A percentile compares a stretch with the other conserved stretches of the same genome.
phyloP scores from a whole-genome alignment of 2,329 filamentous ascomycete genomes.

The Pseudodiploospora longispora region DNA sequence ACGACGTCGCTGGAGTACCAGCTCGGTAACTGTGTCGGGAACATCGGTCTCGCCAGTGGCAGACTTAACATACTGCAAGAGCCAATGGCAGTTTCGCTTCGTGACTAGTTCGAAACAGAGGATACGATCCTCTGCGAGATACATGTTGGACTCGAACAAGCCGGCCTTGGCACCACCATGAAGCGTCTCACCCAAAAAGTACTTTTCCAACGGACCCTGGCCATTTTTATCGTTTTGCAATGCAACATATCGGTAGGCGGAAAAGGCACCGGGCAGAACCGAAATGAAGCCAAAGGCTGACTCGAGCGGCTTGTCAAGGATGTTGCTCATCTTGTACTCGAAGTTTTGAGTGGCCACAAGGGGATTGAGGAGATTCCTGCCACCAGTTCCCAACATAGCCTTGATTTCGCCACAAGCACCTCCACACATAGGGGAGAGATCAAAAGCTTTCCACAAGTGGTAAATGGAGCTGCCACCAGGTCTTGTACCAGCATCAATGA shows the following conservation, averaged over 20 bases:
- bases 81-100: slow-evolving; percentile 96
- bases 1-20: slow-evolving; percentile 89
- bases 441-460: slow-evolving; percentile 97
- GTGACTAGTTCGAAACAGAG: slow-evolving; percentile 97
- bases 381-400: slow-evolving; percentile 80
- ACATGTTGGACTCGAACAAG: slow-evolving; percentile 99
- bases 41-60: slow-evolving; percentile 96
- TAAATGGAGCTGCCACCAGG: slow-evolving; percentile 94
- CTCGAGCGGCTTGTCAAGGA: slow-evolving; percentile 93
- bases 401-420: slow-evolving; percentile 99
- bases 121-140: slow-evolving; percentile 96
- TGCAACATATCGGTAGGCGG: slow-evolving; percentile 91
- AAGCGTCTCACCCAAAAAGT: slow-evolving; percentile 94
- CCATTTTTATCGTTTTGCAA: slow-evolving; percentile 95
- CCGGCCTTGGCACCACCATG: slow-evolving; percentile 85
- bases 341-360: slow-evolving; percentile 96
- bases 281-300: slow-evolving; percentile 97
- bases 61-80: slow-evolving; percentile 96
- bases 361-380: slow-evolving; percentile 85
- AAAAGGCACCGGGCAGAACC: slow-evolving; percentile 93
- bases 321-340: slow-evolving; percentile 99
- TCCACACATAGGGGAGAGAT: slow-evolving; percentile 93
- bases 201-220: slow-evolving; percentile 87
- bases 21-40: slow-evolving; percentile 84
- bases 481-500: slow-evolving; percentile 92